Evolutionary conservation across 495 filamentous ascomycete species (phyloP), one percentile per base, ranked within the genome.

Genomic region (Penicillium pulvis): DNA sequence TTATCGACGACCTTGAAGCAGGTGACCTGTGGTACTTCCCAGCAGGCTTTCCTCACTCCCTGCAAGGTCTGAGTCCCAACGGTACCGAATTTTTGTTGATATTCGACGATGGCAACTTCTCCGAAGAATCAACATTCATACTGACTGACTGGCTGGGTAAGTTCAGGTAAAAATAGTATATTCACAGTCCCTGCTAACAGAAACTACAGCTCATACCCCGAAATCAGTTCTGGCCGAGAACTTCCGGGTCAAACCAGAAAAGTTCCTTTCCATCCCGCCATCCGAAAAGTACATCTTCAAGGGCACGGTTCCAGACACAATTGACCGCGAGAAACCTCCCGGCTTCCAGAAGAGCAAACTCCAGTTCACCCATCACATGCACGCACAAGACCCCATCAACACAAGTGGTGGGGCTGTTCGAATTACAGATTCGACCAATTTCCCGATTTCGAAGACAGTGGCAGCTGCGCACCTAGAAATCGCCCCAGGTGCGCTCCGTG

Each of bases 11-110:
- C 63, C 73, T 89, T n/a, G 75, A 83, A 56, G 82, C 82, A 55
- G 87, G 87, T 14, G 87, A 90, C 66, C 72, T 90, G 2, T 90
- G 87, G 87, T 90, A 89, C 64, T 90, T 89, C 71, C 87, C 87
- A n/a, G 79, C 81, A 26, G 87, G 87, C 11, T 80, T 87, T 42
- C 87, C 87, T 3, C 87, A 90, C 70, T 87, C 83, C 0, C 78
- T 90, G 6, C 87, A 90, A 56, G 87, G 86, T 4, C 75, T 90
- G 0, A 72, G 80, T 55, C 72, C 79, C 8, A 86, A 89, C 59
- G 87, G 87, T 26, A 88, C 84, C 23, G 87, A 90, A 65, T 90
- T 89, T 62, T 76, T 90, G 10, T 75, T 90, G 43, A 81, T 90
- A 53, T 89, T 90, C 60, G 87, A 90, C 57, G 79, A 86, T 63